A percentile compares a stretch with the other conserved stretches of the same genome.
Conservation (phyloP, 257 asterid species). For the Solanum dulcamara region DNA sequence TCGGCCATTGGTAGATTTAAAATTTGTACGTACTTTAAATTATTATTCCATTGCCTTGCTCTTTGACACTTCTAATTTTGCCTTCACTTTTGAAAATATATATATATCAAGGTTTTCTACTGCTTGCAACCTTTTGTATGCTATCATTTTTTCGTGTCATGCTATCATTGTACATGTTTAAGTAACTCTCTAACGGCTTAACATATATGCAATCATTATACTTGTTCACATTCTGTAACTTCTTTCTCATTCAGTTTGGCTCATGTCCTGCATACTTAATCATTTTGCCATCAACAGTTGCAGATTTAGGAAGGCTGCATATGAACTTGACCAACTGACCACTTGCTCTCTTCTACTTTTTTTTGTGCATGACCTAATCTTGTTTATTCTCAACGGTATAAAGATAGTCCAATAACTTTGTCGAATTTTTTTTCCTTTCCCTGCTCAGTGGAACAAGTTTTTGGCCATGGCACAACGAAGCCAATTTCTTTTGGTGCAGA, state of each 20-base stretch:
- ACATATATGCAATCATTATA: background rate
- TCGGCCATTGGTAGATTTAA: slow-evolving; percentile 13
- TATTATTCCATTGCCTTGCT: background rate
- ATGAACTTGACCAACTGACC: background rate
- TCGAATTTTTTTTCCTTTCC: background rate
- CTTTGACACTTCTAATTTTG: background rate
- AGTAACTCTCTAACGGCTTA: background rate
- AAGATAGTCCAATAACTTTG: background rate
- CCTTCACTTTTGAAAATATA: background rate
- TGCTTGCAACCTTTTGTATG: background rate
- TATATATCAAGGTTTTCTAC: background rate
- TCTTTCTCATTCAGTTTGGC: background rate
- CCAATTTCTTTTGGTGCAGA: background rate
- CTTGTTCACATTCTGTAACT: background rate
- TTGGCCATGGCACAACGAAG: background rate
- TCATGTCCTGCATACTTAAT: background rate
- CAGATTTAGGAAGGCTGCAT: background rate
- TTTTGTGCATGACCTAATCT: background rate
- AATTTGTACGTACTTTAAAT: slow-evolving; percentile 33
- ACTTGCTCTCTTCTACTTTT: background rate
- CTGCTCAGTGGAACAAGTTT: background rate
- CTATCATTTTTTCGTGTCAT: background rate
- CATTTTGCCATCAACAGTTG: background rate
- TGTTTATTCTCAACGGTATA: background rate
- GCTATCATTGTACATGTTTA: background rate